Evolutionary conservation across 2,329 filamentous ascomycete species (phyloP).

Genomic region (Dactylellina sp.): DNA sequence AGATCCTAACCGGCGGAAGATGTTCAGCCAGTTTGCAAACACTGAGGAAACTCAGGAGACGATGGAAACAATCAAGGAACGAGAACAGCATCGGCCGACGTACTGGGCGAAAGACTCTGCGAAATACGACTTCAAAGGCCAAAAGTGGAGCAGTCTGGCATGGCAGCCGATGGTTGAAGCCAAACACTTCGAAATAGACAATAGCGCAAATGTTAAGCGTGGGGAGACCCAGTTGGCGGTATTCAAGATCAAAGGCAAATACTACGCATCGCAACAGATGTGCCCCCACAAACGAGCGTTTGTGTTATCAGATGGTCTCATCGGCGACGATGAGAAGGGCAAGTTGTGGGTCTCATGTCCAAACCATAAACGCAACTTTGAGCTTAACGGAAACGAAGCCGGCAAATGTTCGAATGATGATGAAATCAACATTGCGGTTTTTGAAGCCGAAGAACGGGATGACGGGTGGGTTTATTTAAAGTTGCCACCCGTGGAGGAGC

Average conservation of each 20-base stretch:
- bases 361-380: slow-evolving; percentile 89
- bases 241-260: slow-evolving; percentile 83
- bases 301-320: slow-evolving; percentile 84
- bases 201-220: slow-evolving; percentile 80
- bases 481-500: slow-evolving; percentile 81
- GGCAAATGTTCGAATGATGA: slow-evolving; percentile 81
- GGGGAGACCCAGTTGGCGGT: slow-evolving; percentile 90
- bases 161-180: slow-evolving; percentile 85
- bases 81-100: slow-evolving; percentile 78
- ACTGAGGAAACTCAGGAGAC: slow-evolving; percentile 76
- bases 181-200: slow-evolving; percentile 74
- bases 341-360: slow-evolving; percentile 89
- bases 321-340: slow-evolving; percentile 73
- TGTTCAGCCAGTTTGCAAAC: slow-evolving; percentile 87
- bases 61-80: slow-evolving; percentile 78
- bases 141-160: slow-evolving; percentile 73
- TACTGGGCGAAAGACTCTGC: slow-evolving; percentile 79
- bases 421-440: slow-evolving; percentile 82
- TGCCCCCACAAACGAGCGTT: slow-evolving; percentile 93
- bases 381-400: slow-evolving; percentile 73
- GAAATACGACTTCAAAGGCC: slow-evolving; percentile 77
- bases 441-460: slow-evolving; percentile 77
- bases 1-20: slow-evolving; percentile 74
- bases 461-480: slow-evolving; percentile 84
- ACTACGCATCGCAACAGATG: slow-evolving; percentile 92